phyloP scores from a whole-genome alignment of 305 asterid genomes.

The Petunia hybrid region DNA sequence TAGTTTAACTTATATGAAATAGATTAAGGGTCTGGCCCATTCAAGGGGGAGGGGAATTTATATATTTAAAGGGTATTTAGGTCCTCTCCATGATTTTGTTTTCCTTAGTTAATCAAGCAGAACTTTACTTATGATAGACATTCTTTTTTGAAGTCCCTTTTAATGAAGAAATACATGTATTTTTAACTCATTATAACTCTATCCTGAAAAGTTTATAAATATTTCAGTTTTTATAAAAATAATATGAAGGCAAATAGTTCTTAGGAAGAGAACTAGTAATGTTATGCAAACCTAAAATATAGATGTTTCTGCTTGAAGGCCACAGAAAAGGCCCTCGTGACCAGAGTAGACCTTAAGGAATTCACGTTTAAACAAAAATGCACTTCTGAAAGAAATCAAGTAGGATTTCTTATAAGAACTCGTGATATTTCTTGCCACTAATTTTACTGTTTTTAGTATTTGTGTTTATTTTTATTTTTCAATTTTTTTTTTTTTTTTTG shows the following conservation, averaged over 20 bases:
- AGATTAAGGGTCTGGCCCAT: not conserved
- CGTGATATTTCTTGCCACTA: not conserved
- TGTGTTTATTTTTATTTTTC: no score
- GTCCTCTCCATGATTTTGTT: conserved; percentile 13
- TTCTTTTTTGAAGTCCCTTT: not conserved
- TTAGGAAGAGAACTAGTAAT: not conserved
- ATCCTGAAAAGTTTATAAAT: not conserved
- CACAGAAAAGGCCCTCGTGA: not conserved
- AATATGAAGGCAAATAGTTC: not conserved
- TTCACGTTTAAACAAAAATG: not conserved
- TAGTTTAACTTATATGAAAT: not conserved
- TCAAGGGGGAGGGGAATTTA: not conserved
- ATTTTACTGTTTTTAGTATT: no score
- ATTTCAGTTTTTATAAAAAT: not conserved
- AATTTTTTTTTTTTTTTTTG: not conserved
- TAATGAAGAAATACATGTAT: not conserved
- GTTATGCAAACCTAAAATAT: not conserved
- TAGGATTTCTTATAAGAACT: not conserved
- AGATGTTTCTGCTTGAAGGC: no score
- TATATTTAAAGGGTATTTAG: not conserved
- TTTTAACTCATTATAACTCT: not conserved
- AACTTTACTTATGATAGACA: not conserved
- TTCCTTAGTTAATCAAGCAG: not conserved
- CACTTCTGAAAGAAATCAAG: not conserved
- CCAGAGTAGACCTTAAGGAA: not conserved